Evolutionary conservation across 2,329 filamentous ascomycete genomes (phyloP).

Genomic region (Paecilomyces variotii): DNA sequence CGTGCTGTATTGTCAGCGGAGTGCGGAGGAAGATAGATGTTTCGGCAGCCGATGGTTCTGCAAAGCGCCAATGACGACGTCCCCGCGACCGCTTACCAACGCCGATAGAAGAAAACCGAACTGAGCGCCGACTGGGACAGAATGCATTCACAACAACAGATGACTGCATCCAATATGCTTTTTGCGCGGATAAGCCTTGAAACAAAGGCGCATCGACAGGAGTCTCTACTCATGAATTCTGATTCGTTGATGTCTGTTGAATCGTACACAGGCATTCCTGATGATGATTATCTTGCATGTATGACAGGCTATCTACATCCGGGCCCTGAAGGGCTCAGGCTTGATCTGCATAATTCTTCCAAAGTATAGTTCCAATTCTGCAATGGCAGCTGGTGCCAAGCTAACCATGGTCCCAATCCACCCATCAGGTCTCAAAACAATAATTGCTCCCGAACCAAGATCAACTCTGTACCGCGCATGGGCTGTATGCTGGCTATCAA

Average conservation of each 20-base stretch:
- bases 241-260: not conserved
- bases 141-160: not conserved
- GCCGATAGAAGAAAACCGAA: too few relatives aligned
- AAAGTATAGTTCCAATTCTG: not conserved
- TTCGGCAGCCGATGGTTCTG: not conserved
- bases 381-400: not conserved
- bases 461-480: conserved; percentile 20
- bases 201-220: too few relatives aligned
- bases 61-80: not conserved
- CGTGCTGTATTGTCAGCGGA: not conserved
- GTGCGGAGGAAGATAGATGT: not conserved
- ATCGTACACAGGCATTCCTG: not conserved
- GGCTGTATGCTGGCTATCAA: conserved; percentile 22
- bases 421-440: not conserved
- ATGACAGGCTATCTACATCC: not conserved
- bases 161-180: too few relatives aligned
- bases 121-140: too few relatives aligned
- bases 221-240: not conserved
- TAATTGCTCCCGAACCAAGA: not conserved
- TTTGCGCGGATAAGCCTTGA: too few relatives aligned
- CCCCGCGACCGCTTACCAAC: not conserved
- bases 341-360: not conserved
- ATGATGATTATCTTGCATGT: not conserved
- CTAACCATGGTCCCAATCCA: not conserved
- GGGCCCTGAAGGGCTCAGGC: not conserved